A percentile compares a stretch with the other conserved stretches of the same genome.
Evolutionary conservation across 768 basidiomycete species (phyloP).

Genomic region (Mycena crocata): DNA sequence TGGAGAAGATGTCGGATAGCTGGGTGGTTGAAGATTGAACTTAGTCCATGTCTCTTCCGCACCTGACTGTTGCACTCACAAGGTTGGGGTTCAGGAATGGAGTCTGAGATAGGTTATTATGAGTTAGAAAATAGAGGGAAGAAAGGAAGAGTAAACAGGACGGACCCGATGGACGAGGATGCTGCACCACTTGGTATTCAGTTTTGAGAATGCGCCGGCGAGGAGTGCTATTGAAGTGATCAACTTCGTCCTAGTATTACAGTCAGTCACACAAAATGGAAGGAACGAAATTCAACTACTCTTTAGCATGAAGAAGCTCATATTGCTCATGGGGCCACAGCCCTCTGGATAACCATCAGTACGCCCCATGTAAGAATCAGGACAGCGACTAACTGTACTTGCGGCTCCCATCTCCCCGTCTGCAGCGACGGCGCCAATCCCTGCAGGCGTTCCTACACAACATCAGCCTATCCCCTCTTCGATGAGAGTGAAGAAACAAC

Average conservation of each 20-base stretch:
- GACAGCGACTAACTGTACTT: constrained; percentile 48
- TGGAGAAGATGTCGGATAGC: constrained; percentile 59
- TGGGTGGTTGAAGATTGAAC: constrained; percentile 27
- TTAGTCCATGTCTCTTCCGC: not conserved
- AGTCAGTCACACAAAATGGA: not conserved
- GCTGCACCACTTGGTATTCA: constrained; percentile 58
- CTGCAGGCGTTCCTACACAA: constrained; percentile 50
- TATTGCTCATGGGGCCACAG: constrained; percentile 57
- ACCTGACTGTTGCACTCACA: constrained; percentile 38
- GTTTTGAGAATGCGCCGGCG: constrained; percentile 51
- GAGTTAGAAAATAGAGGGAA: not conserved
- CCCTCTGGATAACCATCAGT: constrained; percentile 42
- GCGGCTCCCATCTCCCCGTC: constrained; percentile 56
- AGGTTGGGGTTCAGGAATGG: constrained; percentile 60
- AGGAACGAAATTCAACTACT: constrained; percentile 37
- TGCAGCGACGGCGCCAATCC: constrained; percentile 49
- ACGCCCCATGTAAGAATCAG: not conserved
- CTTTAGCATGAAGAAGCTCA: constrained; percentile 43
- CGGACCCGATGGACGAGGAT: constrained; percentile 54
- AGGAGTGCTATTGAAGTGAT: constrained; percentile 50
- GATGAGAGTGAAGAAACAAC: constrained; percentile 21
- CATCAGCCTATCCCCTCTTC: not conserved
- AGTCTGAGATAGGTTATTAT: constrained; percentile 40
- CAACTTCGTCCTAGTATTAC: constrained; percentile 40
- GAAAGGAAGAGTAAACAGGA: not conserved